phyloP scores from a whole-genome alignment of 306 rosid species.

The Arachis hypogaea region DNA sequence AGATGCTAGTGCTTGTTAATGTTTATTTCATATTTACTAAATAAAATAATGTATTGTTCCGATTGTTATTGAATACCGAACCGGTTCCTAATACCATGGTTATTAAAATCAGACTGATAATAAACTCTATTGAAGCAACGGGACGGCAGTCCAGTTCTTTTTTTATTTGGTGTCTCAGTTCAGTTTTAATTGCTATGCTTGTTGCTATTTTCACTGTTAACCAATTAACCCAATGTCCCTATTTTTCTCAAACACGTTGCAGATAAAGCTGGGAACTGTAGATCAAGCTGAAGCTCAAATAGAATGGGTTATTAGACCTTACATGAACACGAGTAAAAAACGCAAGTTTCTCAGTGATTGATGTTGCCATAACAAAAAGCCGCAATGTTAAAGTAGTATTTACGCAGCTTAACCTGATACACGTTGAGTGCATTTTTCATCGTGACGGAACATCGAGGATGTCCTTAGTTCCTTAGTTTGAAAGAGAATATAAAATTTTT shows the following conservation, averaged over 20 bases:
- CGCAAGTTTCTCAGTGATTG: conserved; percentile 62
- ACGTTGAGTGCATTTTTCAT: neutral
- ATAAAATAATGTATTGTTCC: neutral
- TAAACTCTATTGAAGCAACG: too few relatives aligned
- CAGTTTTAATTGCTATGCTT: too few relatives aligned
- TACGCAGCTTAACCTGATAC: neutral
- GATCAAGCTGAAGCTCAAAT: conserved; percentile 80
- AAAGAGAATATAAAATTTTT: conserved; percentile 4
- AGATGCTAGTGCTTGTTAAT: too few relatives aligned
- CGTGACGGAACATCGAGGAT: neutral
- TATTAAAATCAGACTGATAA: too few relatives aligned
- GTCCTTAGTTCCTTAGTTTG: neutral
- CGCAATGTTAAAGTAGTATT: neutral
- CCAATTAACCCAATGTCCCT: conserved; percentile 1
- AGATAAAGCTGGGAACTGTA: conserved; percentile 83
- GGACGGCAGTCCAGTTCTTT: too few relatives aligned
- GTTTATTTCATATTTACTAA: too few relatives aligned
- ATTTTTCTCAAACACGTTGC: conserved; percentile 32
- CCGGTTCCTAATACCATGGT: neutral
- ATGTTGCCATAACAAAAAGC: conserved; percentile 18
- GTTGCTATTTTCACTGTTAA: conserved; percentile 3
- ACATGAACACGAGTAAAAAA: conserved; percentile 78
- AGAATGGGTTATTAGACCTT: conserved; percentile 84
- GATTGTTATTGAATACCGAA: neutral
- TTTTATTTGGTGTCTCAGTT: too few relatives aligned